Evolutionary conservation across 1,139 yeast species (phyloP).

Genomic region (Maudiozyma humilis): DNA sequence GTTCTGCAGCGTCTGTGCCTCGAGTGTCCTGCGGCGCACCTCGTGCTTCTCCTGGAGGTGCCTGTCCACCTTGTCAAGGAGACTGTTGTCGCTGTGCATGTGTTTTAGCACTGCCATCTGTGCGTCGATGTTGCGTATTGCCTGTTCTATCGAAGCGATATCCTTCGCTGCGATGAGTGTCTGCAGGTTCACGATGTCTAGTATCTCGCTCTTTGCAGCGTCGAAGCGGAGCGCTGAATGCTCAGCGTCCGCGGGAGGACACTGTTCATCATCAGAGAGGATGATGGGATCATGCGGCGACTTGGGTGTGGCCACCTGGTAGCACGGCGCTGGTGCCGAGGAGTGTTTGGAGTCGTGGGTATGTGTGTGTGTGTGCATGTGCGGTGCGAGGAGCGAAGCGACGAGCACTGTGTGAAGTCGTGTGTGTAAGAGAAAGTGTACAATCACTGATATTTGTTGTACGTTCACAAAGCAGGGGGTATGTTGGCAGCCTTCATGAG

Average conservation of each 20-base stretch:
- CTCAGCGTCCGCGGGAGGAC: not conserved
- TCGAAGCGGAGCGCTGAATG: conserved; percentile 23
- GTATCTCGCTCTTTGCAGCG: conserved; percentile 28
- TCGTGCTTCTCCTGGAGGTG: conserved; percentile 13
- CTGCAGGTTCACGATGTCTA: conserved; percentile 53
- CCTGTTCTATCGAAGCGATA: conserved; percentile 48
- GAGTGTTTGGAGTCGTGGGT: too few species aligned
- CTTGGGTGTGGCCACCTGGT: conserved; percentile 37
- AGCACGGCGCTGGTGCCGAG: conserved; percentile 12
- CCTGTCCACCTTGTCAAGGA: conserved; percentile 23
- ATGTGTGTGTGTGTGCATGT: too few species aligned
- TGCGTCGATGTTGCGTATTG: conserved; percentile 56
- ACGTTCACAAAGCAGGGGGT: too few species aligned
- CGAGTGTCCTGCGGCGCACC: conserved; percentile 10
- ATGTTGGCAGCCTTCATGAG: too few species aligned
- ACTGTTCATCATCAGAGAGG: conserved; percentile 12
- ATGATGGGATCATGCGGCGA: conserved; percentile 32
- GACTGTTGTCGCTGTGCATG: conserved; percentile 41
- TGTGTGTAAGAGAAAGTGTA: too few species aligned
- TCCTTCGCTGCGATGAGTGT: conserved; percentile 65
- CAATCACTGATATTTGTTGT: too few species aligned
- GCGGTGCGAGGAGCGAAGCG: too few species aligned
- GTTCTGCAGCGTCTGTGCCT: not conserved
- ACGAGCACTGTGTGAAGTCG: too few species aligned
- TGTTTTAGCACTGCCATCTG: conserved; percentile 48